Percentiles rank a stretch among this genome's conserved stretches.
phyloP scores from a whole-genome alignment of 257 asterid genomes.

The Scutellaria baicalensis region DNA sequence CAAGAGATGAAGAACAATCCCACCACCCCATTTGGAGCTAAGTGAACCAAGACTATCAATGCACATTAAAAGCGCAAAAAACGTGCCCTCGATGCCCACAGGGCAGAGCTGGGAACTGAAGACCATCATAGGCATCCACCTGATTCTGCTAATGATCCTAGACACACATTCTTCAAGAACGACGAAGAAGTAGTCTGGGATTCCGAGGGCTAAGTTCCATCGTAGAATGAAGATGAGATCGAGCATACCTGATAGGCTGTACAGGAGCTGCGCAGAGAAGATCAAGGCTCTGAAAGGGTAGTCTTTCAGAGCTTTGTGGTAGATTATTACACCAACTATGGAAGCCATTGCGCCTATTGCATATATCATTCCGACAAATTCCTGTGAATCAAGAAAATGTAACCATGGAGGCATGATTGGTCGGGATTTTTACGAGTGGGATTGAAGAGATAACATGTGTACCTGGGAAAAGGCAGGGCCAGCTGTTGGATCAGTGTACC shows the following conservation, averaged over 20 bases:
- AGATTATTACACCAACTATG: slow-evolving; percentile 59
- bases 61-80: slow-evolving; percentile 64
- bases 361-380: slow-evolving; percentile 59
- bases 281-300: slow-evolving; percentile 44
- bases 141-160: slow-evolving; percentile 32
- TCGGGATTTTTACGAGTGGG: not conserved
- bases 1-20: slow-evolving; percentile 47
- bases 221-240: slow-evolving; percentile 50
- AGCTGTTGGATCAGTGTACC: slow-evolving; percentile 60
- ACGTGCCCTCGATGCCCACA: slow-evolving; percentile 65
- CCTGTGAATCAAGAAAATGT: slow-evolving; percentile 26
- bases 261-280: slow-evolving; percentile 48
- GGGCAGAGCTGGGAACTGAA: slow-evolving; percentile 60
- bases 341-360: slow-evolving; percentile 72
- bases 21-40: slow-evolving; percentile 57
- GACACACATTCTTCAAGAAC: slow-evolving; percentile 45
- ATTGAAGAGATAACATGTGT: not conserved
- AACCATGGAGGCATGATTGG: no score
- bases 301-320: slow-evolving; percentile 60
- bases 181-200: slow-evolving; percentile 56
- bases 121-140: slow-evolving; percentile 79
- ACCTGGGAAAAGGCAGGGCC: slow-evolving; percentile 77
- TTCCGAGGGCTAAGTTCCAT: slow-evolving; percentile 48
- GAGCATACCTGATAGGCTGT: slow-evolving; percentile 46
- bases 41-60: slow-evolving; percentile 56